A percentile compares a stretch with the other conserved stretches of the same genome.
phyloP scores from a whole-genome alignment of 2,329 filamentous ascomycete species.

The Beauveria asiatica region DNA sequence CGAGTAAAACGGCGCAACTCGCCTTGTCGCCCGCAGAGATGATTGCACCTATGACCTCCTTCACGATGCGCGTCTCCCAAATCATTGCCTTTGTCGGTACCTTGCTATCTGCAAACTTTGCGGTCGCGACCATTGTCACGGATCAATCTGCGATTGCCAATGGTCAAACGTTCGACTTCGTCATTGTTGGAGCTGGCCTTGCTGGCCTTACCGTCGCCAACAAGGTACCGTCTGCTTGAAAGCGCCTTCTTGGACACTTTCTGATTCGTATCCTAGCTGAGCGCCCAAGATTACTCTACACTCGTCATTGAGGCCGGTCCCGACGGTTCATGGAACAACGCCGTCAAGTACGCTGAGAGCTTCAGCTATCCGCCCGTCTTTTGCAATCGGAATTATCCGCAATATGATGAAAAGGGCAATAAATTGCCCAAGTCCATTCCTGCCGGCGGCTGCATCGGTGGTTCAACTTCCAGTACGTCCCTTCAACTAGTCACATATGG shows the following conservation, averaged over 20 bases:
- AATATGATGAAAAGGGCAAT: slow-evolving; percentile 15
- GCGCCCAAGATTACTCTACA: slow-evolving; percentile 15
- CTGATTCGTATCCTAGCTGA: slow-evolving; percentile 13
- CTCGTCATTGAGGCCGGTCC: slow-evolving; percentile 19
- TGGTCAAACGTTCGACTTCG: slow-evolving; percentile 20
- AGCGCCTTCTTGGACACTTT: not conserved
- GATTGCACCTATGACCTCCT: not conserved
- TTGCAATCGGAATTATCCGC: slow-evolving; percentile 18
- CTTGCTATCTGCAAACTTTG: not conserved
- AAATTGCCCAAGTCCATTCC: slow-evolving; percentile 13
- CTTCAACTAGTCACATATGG: too few species aligned
- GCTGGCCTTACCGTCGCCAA: slow-evolving; percentile 22
- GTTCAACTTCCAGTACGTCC: slow-evolving; percentile 17
- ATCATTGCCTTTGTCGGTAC: not conserved
- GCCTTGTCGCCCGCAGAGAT: too few species aligned
- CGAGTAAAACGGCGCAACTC: not conserved
- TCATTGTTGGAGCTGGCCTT: slow-evolving; percentile 31
- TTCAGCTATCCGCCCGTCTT: slow-evolving; percentile 13
- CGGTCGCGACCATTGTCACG: slow-evolving; percentile 14
- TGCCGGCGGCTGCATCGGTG: slow-evolving; percentile 19
- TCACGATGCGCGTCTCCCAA: not conserved
- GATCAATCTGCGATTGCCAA: slow-evolving; percentile 12
- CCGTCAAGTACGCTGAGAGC: slow-evolving; percentile 13
- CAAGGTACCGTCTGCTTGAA: slow-evolving; percentile 3
- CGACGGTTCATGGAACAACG: slow-evolving; percentile 17